A percentile compares a stretch with the other conserved stretches of the same genome.
phyloP scores from a whole-genome alignment of 148 eudicot genomes.

The Heliamphora exappendiculata region DNA sequence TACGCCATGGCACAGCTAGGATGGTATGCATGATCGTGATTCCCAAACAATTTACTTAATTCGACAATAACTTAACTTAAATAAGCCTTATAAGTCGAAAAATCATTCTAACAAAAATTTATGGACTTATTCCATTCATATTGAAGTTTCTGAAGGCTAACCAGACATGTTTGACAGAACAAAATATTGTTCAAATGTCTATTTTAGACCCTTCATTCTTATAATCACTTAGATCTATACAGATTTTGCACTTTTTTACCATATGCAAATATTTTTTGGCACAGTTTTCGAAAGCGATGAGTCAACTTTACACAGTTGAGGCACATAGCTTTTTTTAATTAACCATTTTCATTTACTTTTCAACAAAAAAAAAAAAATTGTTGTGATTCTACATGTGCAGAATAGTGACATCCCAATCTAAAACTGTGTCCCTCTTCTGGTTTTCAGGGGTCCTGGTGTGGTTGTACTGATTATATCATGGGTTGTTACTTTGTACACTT shows the following conservation, averaged over 20 bases:
- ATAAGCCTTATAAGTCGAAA: too few relatives aligned
- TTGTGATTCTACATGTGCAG: too few relatives aligned
- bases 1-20: slow-evolving; percentile 18
- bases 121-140: not conserved
- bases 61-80: not conserved
- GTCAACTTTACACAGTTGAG: too few relatives aligned
- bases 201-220: not conserved
- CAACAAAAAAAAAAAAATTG: too few relatives aligned
- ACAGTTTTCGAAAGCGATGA: too few relatives aligned
- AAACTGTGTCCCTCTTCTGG: not conserved
- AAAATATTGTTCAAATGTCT: not conserved
- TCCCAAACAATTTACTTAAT: not conserved
- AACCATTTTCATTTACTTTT: not conserved
- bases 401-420: too few relatives aligned
- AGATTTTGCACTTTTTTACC: too few relatives aligned
- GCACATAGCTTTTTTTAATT: not conserved
- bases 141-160: not conserved
- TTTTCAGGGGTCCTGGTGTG: slow-evolving; percentile 32
- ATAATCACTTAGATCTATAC: not conserved
- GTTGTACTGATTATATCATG: slow-evolving; percentile 21
- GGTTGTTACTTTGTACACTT: slow-evolving; percentile 26
- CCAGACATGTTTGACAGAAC: too few relatives aligned
- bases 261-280: too few relatives aligned
- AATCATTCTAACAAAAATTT: too few relatives aligned
- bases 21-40: slow-evolving; percentile 8